phyloP scores from a whole-genome alignment of 306 rosid species.

The Castanea crenata region DNA sequence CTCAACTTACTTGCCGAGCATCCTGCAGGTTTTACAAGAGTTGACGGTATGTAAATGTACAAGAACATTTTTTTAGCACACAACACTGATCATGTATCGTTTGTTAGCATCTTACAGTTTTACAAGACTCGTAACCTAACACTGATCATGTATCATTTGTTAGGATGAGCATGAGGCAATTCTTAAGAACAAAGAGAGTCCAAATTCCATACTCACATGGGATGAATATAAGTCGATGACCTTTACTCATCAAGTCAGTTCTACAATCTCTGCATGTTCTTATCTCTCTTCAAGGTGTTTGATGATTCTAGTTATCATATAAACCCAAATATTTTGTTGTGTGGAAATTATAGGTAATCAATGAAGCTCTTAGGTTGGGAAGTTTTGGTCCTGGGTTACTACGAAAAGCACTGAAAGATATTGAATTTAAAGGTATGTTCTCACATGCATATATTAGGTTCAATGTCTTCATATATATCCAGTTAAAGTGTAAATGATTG shows the following conservation, averaged over 20 bases:
- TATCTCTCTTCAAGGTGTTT: too few relatives aligned
- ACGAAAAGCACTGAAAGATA: too few relatives aligned
- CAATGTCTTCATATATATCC: too few relatives aligned
- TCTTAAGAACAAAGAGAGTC: too few relatives aligned
- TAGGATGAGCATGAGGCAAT: conserved; percentile 34
- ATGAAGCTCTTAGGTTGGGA: too few relatives aligned
- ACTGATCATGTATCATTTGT: not conserved
- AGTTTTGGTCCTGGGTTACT: too few relatives aligned
- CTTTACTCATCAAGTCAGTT: conserved; percentile 35
- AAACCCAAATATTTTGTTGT: not conserved
- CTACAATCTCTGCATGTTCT: not conserved
- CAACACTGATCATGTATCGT: not conserved
- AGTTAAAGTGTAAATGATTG: too few relatives aligned
- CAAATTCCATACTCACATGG: conserved; percentile 27
- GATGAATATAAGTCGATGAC: conserved; percentile 47
- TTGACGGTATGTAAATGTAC: too few relatives aligned
- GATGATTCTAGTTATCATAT: not conserved
- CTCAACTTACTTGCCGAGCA: conserved; percentile 28
- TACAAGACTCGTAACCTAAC: not conserved
- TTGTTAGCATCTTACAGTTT: too few relatives aligned
- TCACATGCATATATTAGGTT: not conserved
- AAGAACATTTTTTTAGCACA: not conserved
- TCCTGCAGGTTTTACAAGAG: conserved; percentile 20
- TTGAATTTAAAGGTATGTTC: too few relatives aligned
- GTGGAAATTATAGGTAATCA: too few relatives aligned